Conservation (phyloP, 1,284 basidiomycete species). For the Xerocomus minutiporus region DNA sequence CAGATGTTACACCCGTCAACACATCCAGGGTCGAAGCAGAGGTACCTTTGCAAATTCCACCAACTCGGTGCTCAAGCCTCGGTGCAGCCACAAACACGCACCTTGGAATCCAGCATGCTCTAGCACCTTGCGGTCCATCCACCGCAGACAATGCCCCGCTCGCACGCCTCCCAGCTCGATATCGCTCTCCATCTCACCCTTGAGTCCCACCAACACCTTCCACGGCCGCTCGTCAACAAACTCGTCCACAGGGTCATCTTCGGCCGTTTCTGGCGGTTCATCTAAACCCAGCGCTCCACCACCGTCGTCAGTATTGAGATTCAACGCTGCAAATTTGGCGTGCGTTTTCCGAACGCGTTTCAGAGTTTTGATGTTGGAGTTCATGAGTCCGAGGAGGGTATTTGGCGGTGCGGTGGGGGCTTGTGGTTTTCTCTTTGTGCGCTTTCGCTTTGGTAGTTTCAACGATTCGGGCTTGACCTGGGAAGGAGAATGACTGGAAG, state of each 20-base stretch:
- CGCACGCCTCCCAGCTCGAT: slow-evolving; percentile 46
- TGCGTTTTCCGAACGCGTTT: slow-evolving; percentile 67
- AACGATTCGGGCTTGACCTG: slow-evolving; percentile 12
- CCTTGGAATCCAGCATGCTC: slow-evolving; percentile 91
- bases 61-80: slow-evolving; percentile 6
- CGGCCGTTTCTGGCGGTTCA: slow-evolving; percentile 22
- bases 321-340: slow-evolving; percentile 60
- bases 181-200: slow-evolving; percentile 15
- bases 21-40: slow-evolving; percentile 74
- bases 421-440: slow-evolving; percentile 38
- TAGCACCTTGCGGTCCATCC: slow-evolving; percentile 70
- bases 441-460: slow-evolving; percentile 27
- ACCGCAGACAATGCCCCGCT: slow-evolving; percentile 59
- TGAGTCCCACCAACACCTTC: slow-evolving; percentile 30
- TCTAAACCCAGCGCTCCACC: slow-evolving; percentile 33
- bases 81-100: slow-evolving; percentile 32
- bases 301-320: slow-evolving; percentile 42
- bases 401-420: slow-evolving; percentile 33
- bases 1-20: slow-evolving; percentile 72
- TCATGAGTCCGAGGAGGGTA: slow-evolving; percentile 62
- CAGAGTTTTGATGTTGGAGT: slow-evolving; percentile 67
- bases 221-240: slow-evolving; percentile 52
- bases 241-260: slow-evolving; percentile 35
- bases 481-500: slow-evolving; percentile 5
- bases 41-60: slow-evolving; percentile 41